phyloP scores from a whole-genome alignment of 768 basidiomycete species.

The Coprinopsis cinerea region DNA sequence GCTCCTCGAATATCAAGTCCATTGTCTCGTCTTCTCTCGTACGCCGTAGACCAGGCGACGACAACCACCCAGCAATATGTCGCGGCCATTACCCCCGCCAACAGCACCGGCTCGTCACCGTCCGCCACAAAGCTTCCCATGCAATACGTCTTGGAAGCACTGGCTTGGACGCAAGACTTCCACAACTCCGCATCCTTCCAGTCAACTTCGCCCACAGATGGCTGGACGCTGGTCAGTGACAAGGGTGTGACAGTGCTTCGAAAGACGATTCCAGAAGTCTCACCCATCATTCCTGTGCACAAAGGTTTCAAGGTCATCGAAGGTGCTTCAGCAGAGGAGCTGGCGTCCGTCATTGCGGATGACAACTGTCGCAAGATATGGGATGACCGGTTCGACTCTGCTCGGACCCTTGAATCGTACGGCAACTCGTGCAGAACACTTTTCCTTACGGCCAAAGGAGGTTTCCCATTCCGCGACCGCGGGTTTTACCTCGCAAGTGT shows the following conservation, averaged over 20 bases:
- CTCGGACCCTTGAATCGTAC: constrained; percentile 64
- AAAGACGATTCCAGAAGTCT: constrained; percentile 71
- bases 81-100: constrained; percentile 63
- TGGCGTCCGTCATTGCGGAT: constrained; percentile 66
- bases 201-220: constrained; percentile 28
- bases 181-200: constrained; percentile 28
- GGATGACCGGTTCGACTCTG: constrained; percentile 84
- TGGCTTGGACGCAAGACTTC: constrained; percentile 73
- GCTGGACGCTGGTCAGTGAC: constrained; percentile 75
- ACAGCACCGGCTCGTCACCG: constrained; percentile 34
- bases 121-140: constrained; percentile 63
- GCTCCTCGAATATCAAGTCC: constrained; percentile 67
- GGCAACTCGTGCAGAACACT: constrained; percentile 68
- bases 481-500: constrained; percentile 81
- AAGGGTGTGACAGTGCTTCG: constrained; percentile 73
- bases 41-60: constrained; percentile 68
- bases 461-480: constrained; percentile 87
- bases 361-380: constrained; percentile 71
- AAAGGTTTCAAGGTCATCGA: constrained; percentile 89
- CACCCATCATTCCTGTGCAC: constrained; percentile 76
- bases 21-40: constrained; percentile 65
- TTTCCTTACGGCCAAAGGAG: constrained; percentile 68
- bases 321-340: constrained; percentile 89
- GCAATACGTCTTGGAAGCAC: constrained; percentile 76
- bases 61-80: constrained; percentile 73